Base-by-base conservation (phyloP, 352 stramenopile genomes). In the Pythium aristosporum region DNA sequence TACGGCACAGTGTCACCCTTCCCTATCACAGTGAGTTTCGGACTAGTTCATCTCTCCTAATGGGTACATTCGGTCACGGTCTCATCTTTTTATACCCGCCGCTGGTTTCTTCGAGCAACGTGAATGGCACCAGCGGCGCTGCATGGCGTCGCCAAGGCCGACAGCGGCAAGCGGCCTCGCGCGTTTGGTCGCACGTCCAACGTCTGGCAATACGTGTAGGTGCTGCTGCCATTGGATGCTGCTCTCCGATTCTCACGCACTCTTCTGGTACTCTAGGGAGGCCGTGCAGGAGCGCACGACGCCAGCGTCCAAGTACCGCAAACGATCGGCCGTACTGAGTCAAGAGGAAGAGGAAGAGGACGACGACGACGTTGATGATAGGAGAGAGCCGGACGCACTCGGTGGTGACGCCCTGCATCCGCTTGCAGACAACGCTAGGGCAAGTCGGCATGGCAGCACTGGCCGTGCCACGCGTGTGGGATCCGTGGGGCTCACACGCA, bases 121-220 rank as follows among this genome's bases (percentile, higher is more conserved):
- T 2, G 4, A 20, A 48, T 65, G 36, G 18, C 30, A 28, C 15
- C 46, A 36, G 32, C 50, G 37, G 30, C 34, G 18, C 21, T 34
- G 15, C 37, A 13, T 47, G 41, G 21, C 7, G 43, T 25, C 11
- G n/a, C n/a, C n/a, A n/a, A n/a, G n/a, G n/a, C 36, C 36, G 39
- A 11, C 13, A 5, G 39, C 13, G 18, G 39, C 30, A 68, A 65
- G 55, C 51, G 63, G 6, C 78, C 79, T 3, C 79, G 80, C 20
- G 69, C 79, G 1, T 90, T 90, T 48, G 81, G 81, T 0, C 76
- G 81, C 12, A 87, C 81, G 12, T 90, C 81, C 10, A 90, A 90
- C 41, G 68, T 90, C 23, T 90, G 81, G 81, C 77, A 88, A 64
- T 90, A 90, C 61, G 53, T 89, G 63, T 73, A 60, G 36, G 67